Conservation (phyloP, 2,329 filamentous ascomycete species). For the Microcera coccophila region DNA sequence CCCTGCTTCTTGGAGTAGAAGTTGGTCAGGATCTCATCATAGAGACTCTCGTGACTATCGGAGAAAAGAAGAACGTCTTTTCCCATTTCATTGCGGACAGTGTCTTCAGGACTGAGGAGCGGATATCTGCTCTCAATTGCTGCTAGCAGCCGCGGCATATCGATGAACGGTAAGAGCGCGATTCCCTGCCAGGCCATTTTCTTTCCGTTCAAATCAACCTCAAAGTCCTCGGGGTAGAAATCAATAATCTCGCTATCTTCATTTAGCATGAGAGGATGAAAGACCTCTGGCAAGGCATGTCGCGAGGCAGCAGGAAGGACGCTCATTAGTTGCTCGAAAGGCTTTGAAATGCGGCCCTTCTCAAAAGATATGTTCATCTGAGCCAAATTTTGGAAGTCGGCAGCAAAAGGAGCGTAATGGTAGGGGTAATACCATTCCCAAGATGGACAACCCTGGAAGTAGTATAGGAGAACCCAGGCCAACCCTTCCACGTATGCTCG, state of each 20-base stretch:
- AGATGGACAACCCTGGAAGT: constrained; percentile 95
- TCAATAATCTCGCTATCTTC: constrained; percentile 89
- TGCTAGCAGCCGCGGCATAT: constrained; percentile 77
- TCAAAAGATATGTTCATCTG: constrained; percentile 78
- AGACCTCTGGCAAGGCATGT: constrained; percentile 82
- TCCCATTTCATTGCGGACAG: constrained; percentile 72
- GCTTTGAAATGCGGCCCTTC: constrained; percentile 79
- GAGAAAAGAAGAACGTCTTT: constrained; percentile 81
- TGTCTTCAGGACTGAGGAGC: constrained; percentile 71
- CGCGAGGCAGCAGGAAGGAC: constrained; percentile 91
- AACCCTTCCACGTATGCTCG: constrained; percentile 91
- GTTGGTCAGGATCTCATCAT: constrained; percentile 75
- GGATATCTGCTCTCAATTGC: constrained; percentile 84
- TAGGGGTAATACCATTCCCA: constrained; percentile 99
- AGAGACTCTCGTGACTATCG: constrained; percentile 72
- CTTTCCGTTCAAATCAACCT: constrained; percentile 92
- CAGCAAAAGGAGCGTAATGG: constrained; percentile 95
- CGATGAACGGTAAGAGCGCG: constrained; percentile 89
- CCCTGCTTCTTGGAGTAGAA: constrained; percentile 91
- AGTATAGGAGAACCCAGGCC: constrained; percentile 93
- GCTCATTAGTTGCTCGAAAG: constrained; percentile 98
- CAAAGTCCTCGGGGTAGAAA: constrained; percentile 94
- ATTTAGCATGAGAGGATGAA: constrained; percentile 86
- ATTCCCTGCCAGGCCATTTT: constrained; percentile 99
- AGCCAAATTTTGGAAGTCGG: constrained; percentile 81